Conservation (phyloP, 2,329 filamentous ascomycete genomes). For the Scytalidium lignicola region DNA sequence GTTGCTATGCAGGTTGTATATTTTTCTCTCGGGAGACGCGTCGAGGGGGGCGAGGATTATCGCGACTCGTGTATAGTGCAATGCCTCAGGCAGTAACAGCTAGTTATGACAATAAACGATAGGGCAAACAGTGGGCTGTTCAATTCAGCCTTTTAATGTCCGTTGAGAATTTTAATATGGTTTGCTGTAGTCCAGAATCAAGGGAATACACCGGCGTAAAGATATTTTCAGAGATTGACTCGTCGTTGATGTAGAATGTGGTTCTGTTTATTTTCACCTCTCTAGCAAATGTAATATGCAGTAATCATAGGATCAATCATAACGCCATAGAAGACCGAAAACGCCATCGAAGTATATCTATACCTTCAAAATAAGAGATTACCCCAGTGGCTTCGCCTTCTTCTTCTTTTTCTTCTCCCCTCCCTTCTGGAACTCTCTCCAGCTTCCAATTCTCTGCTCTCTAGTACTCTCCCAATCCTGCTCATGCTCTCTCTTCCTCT, state of each 20-base stretch:
- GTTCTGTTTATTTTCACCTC: no score
- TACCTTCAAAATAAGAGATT: neutral
- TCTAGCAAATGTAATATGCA: no score
- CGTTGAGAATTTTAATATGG: no score
- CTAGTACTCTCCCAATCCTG: constrained; percentile 92
- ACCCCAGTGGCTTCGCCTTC: constrained; percentile 31
- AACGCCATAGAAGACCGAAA: neutral
- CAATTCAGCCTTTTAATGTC: no score
- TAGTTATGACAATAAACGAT: no score
- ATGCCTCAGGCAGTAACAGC: neutral
- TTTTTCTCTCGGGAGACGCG: constrained; percentile 9
- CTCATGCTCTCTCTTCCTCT: constrained; percentile 86
- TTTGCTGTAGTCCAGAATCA: no score
- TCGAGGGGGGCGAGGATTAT: constrained; percentile 3
- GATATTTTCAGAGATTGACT: no score
- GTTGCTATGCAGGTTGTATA: constrained; percentile 4
- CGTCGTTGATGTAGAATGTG: no score
- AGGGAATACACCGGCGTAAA: no score
- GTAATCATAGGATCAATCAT: no score
- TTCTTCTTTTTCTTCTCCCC: constrained; percentile 64
- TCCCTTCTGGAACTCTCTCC: constrained; percentile 85
- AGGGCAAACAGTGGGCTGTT: no score
- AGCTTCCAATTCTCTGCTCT: constrained; percentile 87
- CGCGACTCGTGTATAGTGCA: constrained; percentile 13
- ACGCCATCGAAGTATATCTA: neutral